Conservation (phyloP, 176 grass and related monocot species). For the Bothriochloa decipiens region DNA sequence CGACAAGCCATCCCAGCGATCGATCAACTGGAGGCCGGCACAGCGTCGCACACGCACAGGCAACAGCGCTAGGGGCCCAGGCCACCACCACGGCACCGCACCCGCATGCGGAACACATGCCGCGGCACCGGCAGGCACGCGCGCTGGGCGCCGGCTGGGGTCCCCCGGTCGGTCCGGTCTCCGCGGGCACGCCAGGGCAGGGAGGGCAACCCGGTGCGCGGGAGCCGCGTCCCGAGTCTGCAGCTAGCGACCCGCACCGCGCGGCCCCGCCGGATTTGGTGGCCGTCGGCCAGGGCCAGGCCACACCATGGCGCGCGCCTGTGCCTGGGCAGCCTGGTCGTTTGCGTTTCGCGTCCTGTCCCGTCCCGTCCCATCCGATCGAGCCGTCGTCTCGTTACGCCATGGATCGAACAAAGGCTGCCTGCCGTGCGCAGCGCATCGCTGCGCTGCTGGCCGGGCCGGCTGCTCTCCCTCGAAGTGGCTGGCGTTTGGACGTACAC, state of each 20-base stretch:
- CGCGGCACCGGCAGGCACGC: not conserved
- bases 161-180: conserved; percentile 13
- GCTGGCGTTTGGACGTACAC: not conserved
- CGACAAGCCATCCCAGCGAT: not conserved
- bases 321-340: not conserved
- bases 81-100: not conserved
- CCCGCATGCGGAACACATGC: conserved; percentile 30
- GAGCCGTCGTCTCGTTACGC: conserved; percentile 4
- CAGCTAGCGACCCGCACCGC: not conserved
- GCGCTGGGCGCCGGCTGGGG: not conserved
- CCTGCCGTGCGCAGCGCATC: not conserved
- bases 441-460: not conserved
- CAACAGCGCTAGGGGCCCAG: not conserved
- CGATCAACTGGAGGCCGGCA: not conserved
- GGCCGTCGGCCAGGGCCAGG: not conserved
- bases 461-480: not conserved
- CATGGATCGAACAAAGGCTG: conserved; percentile 24
- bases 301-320: not conserved
- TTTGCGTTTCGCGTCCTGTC: not conserved
- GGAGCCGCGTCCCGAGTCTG: not conserved
- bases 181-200: not conserved
- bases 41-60: not conserved
- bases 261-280: not conserved
- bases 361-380: conserved; percentile 28
- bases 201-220: conserved; percentile 1